phyloP scores from a whole-genome alignment of 1,284 basidiomycete species.

The Ustilago curta region DNA sequence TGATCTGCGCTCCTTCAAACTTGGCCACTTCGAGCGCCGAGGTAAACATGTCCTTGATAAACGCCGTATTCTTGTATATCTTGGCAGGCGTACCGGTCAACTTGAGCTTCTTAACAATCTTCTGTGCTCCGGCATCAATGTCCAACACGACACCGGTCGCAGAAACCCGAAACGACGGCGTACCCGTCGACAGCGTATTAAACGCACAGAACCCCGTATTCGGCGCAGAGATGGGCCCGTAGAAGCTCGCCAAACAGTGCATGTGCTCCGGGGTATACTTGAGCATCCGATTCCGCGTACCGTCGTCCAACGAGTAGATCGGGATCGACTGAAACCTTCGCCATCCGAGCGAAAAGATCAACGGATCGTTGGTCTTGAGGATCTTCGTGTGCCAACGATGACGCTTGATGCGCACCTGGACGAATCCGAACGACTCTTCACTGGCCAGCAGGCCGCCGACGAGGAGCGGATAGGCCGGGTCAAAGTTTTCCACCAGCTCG shows the following conservation, averaged over 20 bases:
- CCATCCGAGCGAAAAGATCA: conserved; percentile 96
- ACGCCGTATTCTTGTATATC: conserved; percentile 99
- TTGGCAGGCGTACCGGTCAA: conserved; percentile 94
- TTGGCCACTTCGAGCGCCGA: conserved; percentile 94
- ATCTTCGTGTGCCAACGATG: conserved; percentile 94
- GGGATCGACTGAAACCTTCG: conserved; percentile 93
- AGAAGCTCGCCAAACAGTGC: conserved; percentile 97
- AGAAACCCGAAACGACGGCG: conserved; percentile 84
- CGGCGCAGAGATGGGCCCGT: conserved; percentile 61
- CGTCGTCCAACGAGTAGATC: conserved; percentile 93
- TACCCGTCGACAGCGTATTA: conserved; percentile 80
- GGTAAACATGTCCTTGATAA: conserved; percentile 97
- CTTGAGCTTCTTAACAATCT: conserved; percentile 99
- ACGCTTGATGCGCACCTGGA: conserved; percentile 95
- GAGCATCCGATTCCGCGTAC: conserved; percentile 89
- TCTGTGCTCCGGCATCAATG: conserved; percentile 78
- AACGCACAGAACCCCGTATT: conserved; percentile 97
- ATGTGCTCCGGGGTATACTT: conserved; percentile 99
- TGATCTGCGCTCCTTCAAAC: conserved; percentile 95
- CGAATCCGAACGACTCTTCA: conserved; percentile 89
- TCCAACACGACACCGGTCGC: conserved; percentile 96
- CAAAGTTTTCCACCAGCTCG: conserved; percentile 93
- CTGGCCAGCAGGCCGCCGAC: conserved; percentile 91
- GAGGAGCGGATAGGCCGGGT: conserved; percentile 89
- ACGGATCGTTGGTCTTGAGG: conserved; percentile 96